Evolutionary conservation across 2,329 filamentous ascomycete genomes (phyloP), one percentile per base, ranked within the genome.

Genomic region (Ophiostoma piceae): DNA sequence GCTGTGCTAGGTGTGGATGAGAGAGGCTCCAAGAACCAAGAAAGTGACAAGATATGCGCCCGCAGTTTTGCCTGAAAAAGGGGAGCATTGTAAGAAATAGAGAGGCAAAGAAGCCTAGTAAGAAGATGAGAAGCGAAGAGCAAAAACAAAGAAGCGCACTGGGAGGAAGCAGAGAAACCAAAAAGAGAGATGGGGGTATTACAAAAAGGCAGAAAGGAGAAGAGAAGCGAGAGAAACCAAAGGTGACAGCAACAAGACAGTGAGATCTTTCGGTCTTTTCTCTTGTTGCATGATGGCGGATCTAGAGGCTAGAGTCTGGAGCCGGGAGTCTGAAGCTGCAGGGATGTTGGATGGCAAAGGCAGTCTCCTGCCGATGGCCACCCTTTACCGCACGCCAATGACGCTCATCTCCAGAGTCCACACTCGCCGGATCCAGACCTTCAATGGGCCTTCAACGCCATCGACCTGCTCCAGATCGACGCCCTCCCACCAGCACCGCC

Each of bases 351-450:
- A 39, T 22, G 19, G 2, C 11, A 39, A 9, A 3, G 43, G 16
- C 9, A 43, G 41, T 43, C 14, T 43, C 12, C 41, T 43, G 43
- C 43, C 19, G 16, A 19, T 47, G 43, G 4, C 16, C 7, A 47
- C 43, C 43, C 16, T 47, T 82, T 79, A 92, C 78, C 92, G 90
- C 75, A 96, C 84, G 70, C 92, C 92, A 79, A 96, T 95, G 69
- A 95, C 92, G 78, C 92, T 95, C 92, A 99, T 99, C 84, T 99
- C 95, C 71, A 99, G 85, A 71, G 95, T 99, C 95, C 95, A 99
- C 71, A 99, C 95, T 76, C 95, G 87, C 77, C 95, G 86, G 78
- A 99, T 98, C 95, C 95, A 99, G 71, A 99, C 93, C 81, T 99
- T 99, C 74, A 99, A 84, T 78, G 90, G 92, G 68, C 94, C 94